Evolutionary conservation across 805 yeast genomes (phyloP), one percentile per base, ranked within the genome.

Genomic region (Cyberlindnera samutprakarnensis): DNA sequence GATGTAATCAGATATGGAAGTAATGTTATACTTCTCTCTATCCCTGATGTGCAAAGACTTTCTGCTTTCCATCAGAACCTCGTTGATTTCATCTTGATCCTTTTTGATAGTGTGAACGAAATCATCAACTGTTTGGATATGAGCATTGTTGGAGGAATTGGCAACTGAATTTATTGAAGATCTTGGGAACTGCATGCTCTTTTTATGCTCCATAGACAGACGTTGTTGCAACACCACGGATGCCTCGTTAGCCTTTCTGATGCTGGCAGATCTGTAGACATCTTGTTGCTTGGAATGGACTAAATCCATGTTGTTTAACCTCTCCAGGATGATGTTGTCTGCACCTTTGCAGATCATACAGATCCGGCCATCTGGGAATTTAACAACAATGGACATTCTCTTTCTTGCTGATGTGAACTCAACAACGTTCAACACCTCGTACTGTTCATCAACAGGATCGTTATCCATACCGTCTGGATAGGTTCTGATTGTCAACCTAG

Each of bases 321-420:
- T 69, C 31, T 88, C 95, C 32, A 88, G 54, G 30, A 92, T 84
- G 9, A 90, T 70, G 47, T 85, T 85, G 54, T 92, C 98, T 2
- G 99, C 98, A 33, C 98, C 99, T 58, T 92, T 92, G 58, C 95
- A 86, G 26, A 92, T 62, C 41, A 92, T 50, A 28, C 90, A 74
- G 15, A 87, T 68, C 37, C 81, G 68, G 6, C 73, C 73, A 51
- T 83, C 81, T 0, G 96, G 95, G 44, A 83, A 74, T 38, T 61
- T 68, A 1, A 87, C 78, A 8, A 90, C 54, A n/a, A 84, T 75
- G 0, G 96, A 85, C 99, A 92, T 92, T 51, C 98, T 70, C 58
- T 92, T 92, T 49, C 99, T 74, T 4, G 77, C 63, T 1, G 95
- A 84, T 1, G 90, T 67, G 50, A 92, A 92, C 36, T 90, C 96